Base-by-base conservation (phyloP, 805 yeast species). In the Saccharomycopsis javanensis region DNA sequence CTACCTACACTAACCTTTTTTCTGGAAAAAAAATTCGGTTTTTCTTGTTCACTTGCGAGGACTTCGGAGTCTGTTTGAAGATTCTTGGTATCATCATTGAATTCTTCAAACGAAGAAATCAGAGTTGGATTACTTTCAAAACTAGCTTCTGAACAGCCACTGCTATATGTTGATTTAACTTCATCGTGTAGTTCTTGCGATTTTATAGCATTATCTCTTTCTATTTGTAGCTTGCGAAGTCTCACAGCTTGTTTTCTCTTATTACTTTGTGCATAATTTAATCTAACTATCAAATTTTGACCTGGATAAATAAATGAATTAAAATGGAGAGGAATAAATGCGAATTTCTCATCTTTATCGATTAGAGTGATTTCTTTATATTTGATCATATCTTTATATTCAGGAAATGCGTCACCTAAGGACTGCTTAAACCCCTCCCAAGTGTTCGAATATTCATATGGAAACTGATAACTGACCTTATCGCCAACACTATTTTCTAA, bases 311-410 rank as follows among this genome's bases (percentile, higher is more conserved):
- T 45, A 48, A 57, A 59, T 13, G 55, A 23, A 11, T 51, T 38
- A 52, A 34, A 59, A 28, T 57, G 60, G n/a, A 50, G 51, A 5
- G 62, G 62, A 30, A 59, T 54, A 42, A 59, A 59, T 13, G 58
- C 60, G 33, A 50, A 45, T 13, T 57, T 50, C 13, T 59, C 52
- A 6, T 55, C 35, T 33, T 57, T 37, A 45, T 54, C 50, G 25
- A 59, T 53, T 13, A 59, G 15, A 13, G 51, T 46, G 20, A 59
- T 27, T 15, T 57, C 50, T 4, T 42, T 42, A n/a, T 55, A 52
- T 11, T 35, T 30, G 6, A 59, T 59, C 25, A 28, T 33, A 7
- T 33, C 28, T 13, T 31, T 50, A 33, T 57, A 59, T 25, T 52
- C 46, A 1, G 62, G 62, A 37, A 51, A 59, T 5, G 62, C 62